Conservation (phyloP, 1,139 yeast species). For the Taphrina communis region DNA sequence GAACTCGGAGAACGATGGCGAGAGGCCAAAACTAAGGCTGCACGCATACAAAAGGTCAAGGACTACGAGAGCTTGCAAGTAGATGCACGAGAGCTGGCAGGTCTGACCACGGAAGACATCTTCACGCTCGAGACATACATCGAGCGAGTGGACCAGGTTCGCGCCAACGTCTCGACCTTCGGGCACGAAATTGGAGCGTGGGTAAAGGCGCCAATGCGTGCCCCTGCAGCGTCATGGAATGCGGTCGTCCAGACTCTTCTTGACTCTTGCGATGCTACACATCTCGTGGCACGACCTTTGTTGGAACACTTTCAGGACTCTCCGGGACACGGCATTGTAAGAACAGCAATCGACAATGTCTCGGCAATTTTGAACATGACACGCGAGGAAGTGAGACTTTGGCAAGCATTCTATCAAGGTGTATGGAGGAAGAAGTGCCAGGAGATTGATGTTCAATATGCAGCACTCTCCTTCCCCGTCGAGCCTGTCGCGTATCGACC, state of each 20-base stretch:
- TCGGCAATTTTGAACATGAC: neutral
- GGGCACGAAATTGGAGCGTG: neutral
- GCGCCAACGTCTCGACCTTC: neutral
- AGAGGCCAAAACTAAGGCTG: neutral
- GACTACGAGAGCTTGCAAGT: conserved; percentile 1
- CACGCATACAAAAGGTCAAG: neutral
- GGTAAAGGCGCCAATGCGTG: neutral
- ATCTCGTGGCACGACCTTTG: conserved; percentile 2
- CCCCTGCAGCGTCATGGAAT: conserved; percentile 2
- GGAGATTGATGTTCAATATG: conserved; percentile 1
- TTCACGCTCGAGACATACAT: conserved; percentile 14
- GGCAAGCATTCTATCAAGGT: neutral
- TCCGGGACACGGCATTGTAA: neutral
- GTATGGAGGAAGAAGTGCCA: conserved; percentile 11
- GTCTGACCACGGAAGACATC: conserved; percentile 10
- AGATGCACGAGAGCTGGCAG: conserved; percentile 2
- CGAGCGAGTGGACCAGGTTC: conserved; percentile 1
- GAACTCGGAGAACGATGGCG: conserved; percentile 5
- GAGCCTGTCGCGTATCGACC: neutral
- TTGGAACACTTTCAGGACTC: neutral
- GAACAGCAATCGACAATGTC: neutral
- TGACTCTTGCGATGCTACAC: conserved; percentile 7
- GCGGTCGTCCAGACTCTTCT: neutral
- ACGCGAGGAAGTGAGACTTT: conserved; percentile 4
- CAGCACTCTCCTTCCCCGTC: neutral